Conservation (phyloP, 2,329 filamentous ascomycete genomes). For the Ceratocystis papillata region DNA sequence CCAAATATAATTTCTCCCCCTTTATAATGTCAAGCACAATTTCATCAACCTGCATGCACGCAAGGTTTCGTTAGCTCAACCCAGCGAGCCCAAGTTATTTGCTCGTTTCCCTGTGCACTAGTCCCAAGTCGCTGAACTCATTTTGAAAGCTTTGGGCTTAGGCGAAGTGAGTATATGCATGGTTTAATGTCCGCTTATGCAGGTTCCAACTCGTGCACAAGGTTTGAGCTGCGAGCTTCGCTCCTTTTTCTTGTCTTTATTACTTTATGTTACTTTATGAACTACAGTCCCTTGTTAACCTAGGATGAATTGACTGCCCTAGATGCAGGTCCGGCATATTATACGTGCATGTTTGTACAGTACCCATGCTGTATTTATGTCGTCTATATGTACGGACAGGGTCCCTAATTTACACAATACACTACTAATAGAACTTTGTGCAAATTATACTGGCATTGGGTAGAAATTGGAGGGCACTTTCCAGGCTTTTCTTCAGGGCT, state of each 20-base stretch:
- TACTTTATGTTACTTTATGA: neutral
- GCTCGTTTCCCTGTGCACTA: neutral
- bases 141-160: conserved; percentile 9
- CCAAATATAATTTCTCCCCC: neutral
- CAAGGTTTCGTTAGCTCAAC: neutral
- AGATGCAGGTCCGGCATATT: conserved; percentile 14
- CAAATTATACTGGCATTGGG: conserved; percentile 3
- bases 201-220: conserved; percentile 11
- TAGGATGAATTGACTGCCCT: conserved; percentile 12
- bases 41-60: neutral
- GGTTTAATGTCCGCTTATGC: conserved; percentile 17
- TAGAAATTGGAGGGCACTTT: neutral
- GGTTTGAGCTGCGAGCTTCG: neutral
- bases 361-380: no score
- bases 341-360: conserved; percentile 1
- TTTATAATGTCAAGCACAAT: neutral
- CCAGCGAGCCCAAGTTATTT: neutral
- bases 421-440: conserved; percentile 1
- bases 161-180: conserved; percentile 18
- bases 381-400: no score
- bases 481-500: neutral
- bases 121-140: neutral
- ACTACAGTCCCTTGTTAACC: neutral
- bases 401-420: no score
- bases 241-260: conserved; percentile 7